Evolutionary conservation across 805 yeast species (phyloP).

Genomic region (Candida boidinii): DNA sequence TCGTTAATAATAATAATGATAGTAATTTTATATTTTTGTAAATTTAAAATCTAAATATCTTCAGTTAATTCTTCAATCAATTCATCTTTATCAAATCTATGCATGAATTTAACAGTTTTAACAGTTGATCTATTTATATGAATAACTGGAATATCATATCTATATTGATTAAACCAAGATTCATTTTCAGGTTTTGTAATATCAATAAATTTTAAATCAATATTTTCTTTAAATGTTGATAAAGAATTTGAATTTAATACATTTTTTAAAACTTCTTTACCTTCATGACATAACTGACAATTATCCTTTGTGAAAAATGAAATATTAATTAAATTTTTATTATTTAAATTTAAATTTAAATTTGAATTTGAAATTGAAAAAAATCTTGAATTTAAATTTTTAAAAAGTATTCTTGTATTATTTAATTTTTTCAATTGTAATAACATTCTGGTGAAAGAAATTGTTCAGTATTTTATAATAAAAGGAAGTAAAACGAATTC

Average conservation of each 20-base stretch:
- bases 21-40: no score
- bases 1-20: no score
- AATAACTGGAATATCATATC: slow-evolving; percentile 74
- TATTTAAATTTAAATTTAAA: no score
- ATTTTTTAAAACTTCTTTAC: slow-evolving; percentile 39
- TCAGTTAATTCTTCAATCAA: slow-evolving; percentile 42
- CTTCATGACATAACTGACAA: slow-evolving; percentile 63
- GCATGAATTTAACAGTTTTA: slow-evolving; percentile 57
- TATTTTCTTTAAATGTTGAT: no score
- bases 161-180: slow-evolving; percentile 59
- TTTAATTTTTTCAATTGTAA: no score
- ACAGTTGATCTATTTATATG: slow-evolving; percentile 46
- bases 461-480: no score
- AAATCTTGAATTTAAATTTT: no score
- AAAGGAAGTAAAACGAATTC: no score
- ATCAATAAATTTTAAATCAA: slow-evolving; percentile 38
- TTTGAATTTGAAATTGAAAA: no score
- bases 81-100: slow-evolving; percentile 48
- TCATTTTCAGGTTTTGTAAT: slow-evolving; percentile 51
- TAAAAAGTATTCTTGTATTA: no score
- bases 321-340: slow-evolving; percentile 27
- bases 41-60: slow-evolving; percentile 21
- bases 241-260: no score
- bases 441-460: no score
- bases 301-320: slow-evolving; percentile 64